Base-by-base conservation (phyloP, 1,284 basidiomycete species). In the Microbotryum lychnidis-dioicae region DNA sequence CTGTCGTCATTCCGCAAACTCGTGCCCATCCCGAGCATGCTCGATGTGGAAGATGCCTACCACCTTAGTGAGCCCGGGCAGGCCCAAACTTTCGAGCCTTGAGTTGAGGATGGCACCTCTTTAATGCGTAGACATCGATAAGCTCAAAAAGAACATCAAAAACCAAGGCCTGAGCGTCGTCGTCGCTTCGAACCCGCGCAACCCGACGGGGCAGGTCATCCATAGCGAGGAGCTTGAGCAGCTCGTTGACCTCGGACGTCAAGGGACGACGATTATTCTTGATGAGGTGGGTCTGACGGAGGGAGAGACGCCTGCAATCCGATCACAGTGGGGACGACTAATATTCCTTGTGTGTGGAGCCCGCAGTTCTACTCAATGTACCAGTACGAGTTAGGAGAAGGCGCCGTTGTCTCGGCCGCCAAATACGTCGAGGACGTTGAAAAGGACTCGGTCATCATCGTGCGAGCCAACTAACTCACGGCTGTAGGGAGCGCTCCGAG, bases 141-240 rank as follows among this genome's bases (percentile, higher is more conserved):
- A 78, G 63, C 73, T 80, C 45, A 60, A 68, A 18, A 62, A 69
- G n/a, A 68, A 69, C 42, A 72, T 76, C 57, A 60, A 63, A 16
- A 51, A 85, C 80, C 4, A 87, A 90, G 76, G 91, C 88, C 42
- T 96, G 25, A 84, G 87, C 18, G 90, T 93, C 49, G 82, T 96
- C 62, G 81, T 97, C 58, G 86, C 89, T 1, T 91, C 87, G 21
- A 97, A 96, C 75, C 90, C 90, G 16, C 83, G 91, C 61, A 93
- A 93, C 72, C 90, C 92, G 1, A 96, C 92, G 1, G 91, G 92
- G 0, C 61, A 63, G 20, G 55, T 72, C 23, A 69, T 73, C 50
- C 58, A 69, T 67, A 91, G 88, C 18, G 79, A 87, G 18, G 87
- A 93, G 18, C 81, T 97, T 60, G 82, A 87, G 70, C 82, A 87